Conservation (phyloP, 495 filamentous ascomycete species). For the Penicillium desertorum region DNA sequence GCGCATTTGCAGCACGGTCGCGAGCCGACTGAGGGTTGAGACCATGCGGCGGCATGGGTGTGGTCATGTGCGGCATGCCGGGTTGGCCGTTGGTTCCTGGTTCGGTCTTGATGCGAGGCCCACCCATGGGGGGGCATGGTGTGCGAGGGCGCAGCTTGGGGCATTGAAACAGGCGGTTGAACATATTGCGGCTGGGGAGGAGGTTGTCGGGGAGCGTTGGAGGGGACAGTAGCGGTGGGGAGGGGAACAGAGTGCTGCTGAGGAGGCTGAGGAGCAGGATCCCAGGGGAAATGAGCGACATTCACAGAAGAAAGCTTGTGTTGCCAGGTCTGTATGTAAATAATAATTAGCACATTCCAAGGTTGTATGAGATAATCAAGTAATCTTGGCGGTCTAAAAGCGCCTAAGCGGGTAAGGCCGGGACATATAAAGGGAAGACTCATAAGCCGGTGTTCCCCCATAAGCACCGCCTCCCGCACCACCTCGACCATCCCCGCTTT, state of each 20-base stretch:
- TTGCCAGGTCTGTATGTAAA: conserved; percentile 76
- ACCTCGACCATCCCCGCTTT: conserved; percentile 37
- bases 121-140: conserved; percentile 29
- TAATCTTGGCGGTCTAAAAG: conserved; percentile 34
- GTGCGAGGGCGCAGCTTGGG: conserved; percentile 32
- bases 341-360: conserved; percentile 27
- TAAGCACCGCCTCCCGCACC: conserved; percentile 44
- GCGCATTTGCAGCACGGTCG: conserved; percentile 63
- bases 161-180: conserved; percentile 31
- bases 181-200: conserved; percentile 38
- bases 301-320: conserved; percentile 76
- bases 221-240: conserved; percentile 56
- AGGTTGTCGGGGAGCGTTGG: conserved; percentile 53
- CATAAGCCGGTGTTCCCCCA: conserved; percentile 43
- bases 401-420: conserved; percentile 37
- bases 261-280: conserved; percentile 60
- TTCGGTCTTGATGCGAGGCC: conserved; percentile 70
- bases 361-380: conserved; percentile 19
- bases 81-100: conserved; percentile 56
- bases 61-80: conserved; percentile 40
- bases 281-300: conserved; percentile 92
- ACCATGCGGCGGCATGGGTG: conserved; percentile 37
- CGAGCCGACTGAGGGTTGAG: conserved; percentile 54
- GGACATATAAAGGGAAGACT: conserved; percentile 46
- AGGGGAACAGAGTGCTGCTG: conserved; percentile 45